phyloP scores from a whole-genome alignment of 2,329 filamentous ascomycete genomes.

The Botrytis medusae region DNA sequence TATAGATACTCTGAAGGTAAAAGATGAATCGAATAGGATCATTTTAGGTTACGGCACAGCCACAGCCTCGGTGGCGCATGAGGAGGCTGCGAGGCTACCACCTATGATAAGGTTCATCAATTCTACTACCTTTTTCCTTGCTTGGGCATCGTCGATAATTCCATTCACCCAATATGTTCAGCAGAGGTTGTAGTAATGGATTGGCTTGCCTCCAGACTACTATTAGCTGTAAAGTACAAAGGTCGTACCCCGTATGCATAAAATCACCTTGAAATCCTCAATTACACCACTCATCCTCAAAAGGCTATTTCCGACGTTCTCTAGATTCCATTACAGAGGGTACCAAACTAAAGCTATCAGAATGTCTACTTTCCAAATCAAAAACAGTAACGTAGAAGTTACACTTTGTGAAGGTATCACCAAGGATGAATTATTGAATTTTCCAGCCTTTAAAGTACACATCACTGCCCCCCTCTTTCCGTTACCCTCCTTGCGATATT shows the following conservation, averaged over 20 bases:
- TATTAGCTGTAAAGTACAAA: neutral
- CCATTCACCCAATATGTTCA: slow-evolving; percentile 2
- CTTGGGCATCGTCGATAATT: neutral
- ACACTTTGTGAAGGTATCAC: slow-evolving; percentile 48
- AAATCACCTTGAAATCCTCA: neutral
- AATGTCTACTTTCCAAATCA: slow-evolving; percentile 45
- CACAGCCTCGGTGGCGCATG: slow-evolving; percentile 1
- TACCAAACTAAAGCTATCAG: neutral
- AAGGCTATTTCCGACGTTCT: neutral
- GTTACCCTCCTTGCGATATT: neutral
- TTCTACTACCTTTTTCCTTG: neutral
- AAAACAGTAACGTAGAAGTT: slow-evolving; percentile 44
- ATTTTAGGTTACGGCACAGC: neutral
- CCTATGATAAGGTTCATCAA: neutral
- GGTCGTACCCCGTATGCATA: slow-evolving; percentile 8
- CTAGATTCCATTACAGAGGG: neutral
- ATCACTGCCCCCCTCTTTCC: neutral
- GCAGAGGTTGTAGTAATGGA: neutral
- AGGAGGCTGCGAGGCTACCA: slow-evolving; percentile 1
- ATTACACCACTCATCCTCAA: slow-evolving; percentile 9
- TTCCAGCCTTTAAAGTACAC: slow-evolving; percentile 50
- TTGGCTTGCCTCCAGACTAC: neutral
- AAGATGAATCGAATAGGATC: neutral
- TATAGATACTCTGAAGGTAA: neutral
- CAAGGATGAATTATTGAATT: slow-evolving; percentile 46